Evolutionary conservation across 805 yeast species (phyloP).

Genomic region (Ogataea naganishii): DNA sequence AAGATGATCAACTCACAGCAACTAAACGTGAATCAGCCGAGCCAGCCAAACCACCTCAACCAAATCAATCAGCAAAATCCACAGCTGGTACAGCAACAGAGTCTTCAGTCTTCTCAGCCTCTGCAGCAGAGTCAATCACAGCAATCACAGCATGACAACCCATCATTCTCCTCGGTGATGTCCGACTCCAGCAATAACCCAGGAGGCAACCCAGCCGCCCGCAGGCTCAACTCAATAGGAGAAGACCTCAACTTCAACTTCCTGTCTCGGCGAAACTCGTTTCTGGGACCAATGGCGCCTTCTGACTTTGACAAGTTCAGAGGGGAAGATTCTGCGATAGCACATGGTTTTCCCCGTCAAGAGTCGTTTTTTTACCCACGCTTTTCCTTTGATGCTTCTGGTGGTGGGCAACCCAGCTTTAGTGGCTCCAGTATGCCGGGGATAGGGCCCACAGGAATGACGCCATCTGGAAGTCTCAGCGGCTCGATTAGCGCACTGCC

Average conservation of each 20-base stretch:
- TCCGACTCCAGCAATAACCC: no score
- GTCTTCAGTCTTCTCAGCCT: no score
- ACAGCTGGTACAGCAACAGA: no score
- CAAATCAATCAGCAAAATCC: no score
- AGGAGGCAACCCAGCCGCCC: slow-evolving; percentile 2
- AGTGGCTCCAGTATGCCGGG: slow-evolving; percentile 7
- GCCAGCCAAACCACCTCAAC: no score
- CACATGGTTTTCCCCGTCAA: slow-evolving; percentile 15
- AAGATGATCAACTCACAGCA: no score
- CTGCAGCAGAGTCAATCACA: no score
- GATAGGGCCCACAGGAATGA: slow-evolving; percentile 5
- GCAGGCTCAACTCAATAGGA: slow-evolving; percentile 14
- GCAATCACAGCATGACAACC: no score
- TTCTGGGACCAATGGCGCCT: slow-evolving; percentile 12
- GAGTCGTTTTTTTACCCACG: slow-evolving; percentile 22
- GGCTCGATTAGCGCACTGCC: no score
- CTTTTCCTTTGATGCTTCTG: slow-evolving; percentile 18
- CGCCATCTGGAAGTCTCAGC: not conserved
- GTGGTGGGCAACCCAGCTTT: slow-evolving; percentile 9
- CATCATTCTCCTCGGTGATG: no score
- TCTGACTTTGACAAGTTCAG: slow-evolving; percentile 6
- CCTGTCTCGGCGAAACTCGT: slow-evolving; percentile 17
- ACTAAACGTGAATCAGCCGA: no score
- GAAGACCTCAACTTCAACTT: slow-evolving; percentile 18
- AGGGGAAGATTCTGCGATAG: not conserved